These are phyloP conservation scores for Dendrocalamus latiflorus DNA, from an alignment of 202 grass and related monocot genomes.

Conservation along the genomic window DNA sequence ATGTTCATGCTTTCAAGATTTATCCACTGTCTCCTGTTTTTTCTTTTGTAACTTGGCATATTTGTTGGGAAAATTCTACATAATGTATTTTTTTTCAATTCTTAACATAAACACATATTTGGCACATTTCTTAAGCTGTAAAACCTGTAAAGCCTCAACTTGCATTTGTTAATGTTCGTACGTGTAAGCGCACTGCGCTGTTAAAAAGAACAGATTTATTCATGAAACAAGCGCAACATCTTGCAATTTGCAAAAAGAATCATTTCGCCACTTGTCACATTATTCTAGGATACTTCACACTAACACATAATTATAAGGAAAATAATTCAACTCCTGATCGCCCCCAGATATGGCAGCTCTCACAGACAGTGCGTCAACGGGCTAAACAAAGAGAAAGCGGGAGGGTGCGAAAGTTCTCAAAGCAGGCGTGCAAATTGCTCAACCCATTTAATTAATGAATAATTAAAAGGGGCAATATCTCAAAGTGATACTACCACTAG, in stretches of 20 bases:
- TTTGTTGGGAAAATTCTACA: not conserved
- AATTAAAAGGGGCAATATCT: slow-evolving; percentile 9
- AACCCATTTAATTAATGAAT: not conserved
- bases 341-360: slow-evolving; percentile 32
- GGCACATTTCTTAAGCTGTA: not conserved
- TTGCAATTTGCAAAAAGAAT: not conserved
- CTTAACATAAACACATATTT: not conserved
- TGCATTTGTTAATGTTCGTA: not conserved
- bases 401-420: slow-evolving; percentile 4
- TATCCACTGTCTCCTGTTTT: not conserved
- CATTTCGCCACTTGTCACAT: not conserved
- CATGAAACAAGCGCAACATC: not conserved
- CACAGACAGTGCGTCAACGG: slow-evolving; percentile 34
- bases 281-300: not conserved
- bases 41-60: not conserved
- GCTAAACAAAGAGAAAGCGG: slow-evolving; percentile 3
- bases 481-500: not conserved
- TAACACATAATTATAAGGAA: not conserved
- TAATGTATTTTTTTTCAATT: not conserved
- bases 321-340: slow-evolving; percentile 23
- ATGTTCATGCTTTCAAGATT: not conserved
- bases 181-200: not conserved
- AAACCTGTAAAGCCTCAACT: not conserved
- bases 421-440: slow-evolving; percentile 1
- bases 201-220: not conserved